Conservation (phyloP, 768 basidiomycete genomes). For the Lactarius hengduanensis region DNA sequence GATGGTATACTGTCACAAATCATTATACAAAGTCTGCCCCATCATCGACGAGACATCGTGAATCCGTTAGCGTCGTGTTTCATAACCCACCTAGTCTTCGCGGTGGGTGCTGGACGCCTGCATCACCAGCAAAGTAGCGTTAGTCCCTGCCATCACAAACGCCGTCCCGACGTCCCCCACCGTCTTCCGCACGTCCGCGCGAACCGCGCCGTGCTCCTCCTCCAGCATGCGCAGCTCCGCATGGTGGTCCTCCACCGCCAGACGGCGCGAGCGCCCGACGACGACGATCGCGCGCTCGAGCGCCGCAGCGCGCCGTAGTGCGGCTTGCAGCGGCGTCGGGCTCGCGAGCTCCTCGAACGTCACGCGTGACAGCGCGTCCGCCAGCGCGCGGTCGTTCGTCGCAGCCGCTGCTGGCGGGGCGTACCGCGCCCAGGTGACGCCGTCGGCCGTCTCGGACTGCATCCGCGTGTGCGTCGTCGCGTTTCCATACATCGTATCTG, state of each 20-base stretch:
- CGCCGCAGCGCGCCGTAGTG: constrained; percentile 46
- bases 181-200: constrained; percentile 71
- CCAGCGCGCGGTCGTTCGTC: constrained; percentile 24
- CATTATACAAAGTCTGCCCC: not conserved
- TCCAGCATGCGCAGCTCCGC: constrained; percentile 67
- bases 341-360: constrained; percentile 58
- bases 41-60: not conserved
- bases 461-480: constrained; percentile 61
- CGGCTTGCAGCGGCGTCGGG: constrained; percentile 57
- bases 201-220: constrained; percentile 54
- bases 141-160: constrained; percentile 61
- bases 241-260: constrained; percentile 69
- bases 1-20: not conserved
- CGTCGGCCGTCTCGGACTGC: constrained; percentile 84
- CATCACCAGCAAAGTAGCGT: constrained; percentile 63
- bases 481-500: constrained; percentile 71
- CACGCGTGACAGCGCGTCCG: constrained; percentile 52
- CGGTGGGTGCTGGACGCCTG: constrained; percentile 43
- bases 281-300: constrained; percentile 54
- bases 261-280: constrained; percentile 69
- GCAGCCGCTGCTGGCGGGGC: constrained; percentile 35
- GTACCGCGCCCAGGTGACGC: constrained; percentile 69
- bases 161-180: constrained; percentile 83
- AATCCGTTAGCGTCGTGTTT: not conserved
- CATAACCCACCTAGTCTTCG: not conserved